Conservation (phyloP, 2,329 filamentous ascomycete genomes). For the Aspergillus aculeatinus region DNA sequence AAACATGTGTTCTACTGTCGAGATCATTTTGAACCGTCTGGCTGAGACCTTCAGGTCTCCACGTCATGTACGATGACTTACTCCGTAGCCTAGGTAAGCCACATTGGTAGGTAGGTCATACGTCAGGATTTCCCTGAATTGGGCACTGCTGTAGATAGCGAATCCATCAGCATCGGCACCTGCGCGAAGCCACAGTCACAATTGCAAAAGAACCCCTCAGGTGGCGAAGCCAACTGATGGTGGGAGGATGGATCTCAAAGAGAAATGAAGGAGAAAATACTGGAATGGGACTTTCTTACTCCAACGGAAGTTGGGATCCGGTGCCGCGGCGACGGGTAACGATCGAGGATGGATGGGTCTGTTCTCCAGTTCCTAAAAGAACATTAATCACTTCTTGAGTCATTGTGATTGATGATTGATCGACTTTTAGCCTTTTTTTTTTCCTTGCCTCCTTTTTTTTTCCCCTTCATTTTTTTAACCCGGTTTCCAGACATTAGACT, state of each 20-base stretch:
- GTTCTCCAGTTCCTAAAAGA: constrained; percentile 3
- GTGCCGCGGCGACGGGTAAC: constrained; percentile 40
- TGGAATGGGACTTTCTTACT: constrained; percentile 4
- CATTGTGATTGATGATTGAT: neutral
- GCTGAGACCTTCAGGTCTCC: neutral
- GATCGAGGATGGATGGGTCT: constrained; percentile 14
- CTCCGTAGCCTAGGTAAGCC: neutral
- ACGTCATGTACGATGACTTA: neutral
- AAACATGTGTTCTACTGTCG: neutral
- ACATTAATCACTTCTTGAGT: neutral
- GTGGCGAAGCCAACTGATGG: neutral
- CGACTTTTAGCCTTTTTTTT: neutral
- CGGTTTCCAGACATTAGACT: constrained; percentile 2
- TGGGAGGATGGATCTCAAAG: too few species aligned
- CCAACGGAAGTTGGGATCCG: constrained; percentile 35
- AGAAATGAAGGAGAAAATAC: constrained; percentile 1
- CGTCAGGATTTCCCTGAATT: neutral
- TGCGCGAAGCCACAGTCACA: neutral
- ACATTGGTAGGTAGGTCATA: neutral
- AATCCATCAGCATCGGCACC: neutral
- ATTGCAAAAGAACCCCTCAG: constrained; percentile 6
- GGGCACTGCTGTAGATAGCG: neutral
- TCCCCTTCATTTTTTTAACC: too few species aligned
- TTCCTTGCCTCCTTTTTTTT: neutral
- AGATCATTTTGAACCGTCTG: neutral